These are phyloP conservation scores for Hyphopichia khmerensis DNA, from an alignment of 1,139 yeast genomes.

Conservation along the genomic window DNA sequence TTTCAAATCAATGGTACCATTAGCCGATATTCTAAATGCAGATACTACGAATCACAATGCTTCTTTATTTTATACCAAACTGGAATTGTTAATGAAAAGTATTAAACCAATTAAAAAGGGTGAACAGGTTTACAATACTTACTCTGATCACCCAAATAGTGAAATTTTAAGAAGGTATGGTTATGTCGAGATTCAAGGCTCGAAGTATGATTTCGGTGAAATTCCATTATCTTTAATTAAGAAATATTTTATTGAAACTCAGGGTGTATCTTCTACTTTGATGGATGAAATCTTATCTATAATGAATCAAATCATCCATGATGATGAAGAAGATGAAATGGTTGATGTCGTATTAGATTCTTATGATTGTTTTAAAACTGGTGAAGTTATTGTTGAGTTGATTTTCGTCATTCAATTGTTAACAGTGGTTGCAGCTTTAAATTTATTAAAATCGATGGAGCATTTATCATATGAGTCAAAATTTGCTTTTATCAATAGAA, in stretches of 20 bases:
- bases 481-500: slow-evolving; percentile 40
- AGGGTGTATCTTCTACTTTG: slow-evolving; percentile 16
- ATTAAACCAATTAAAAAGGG: slow-evolving; percentile 60
- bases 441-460: slow-evolving; percentile 29
- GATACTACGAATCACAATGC: slow-evolving; percentile 82
- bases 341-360: slow-evolving; percentile 49
- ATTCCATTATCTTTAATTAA: slow-evolving; percentile 47
- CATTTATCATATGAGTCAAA: slow-evolving; percentile 25
- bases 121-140: slow-evolving; percentile 81
- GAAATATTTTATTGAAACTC: slow-evolving; percentile 25
- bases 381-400: slow-evolving; percentile 59
- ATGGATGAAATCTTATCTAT: slow-evolving; percentile 31
- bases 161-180: slow-evolving; percentile 90
- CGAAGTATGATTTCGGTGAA: slow-evolving; percentile 82
- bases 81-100: slow-evolving; percentile 64
- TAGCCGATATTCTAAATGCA: slow-evolving; percentile 89
- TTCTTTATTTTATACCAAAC: slow-evolving; percentile 49
- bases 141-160: slow-evolving; percentile 87
- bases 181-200: slow-evolving; percentile 75
- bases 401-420: slow-evolving; percentile 53
- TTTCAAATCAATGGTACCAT: slow-evolving; percentile 85
- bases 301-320: slow-evolving; percentile 20
- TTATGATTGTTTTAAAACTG: slow-evolving; percentile 59
- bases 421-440: slow-evolving; percentile 39
- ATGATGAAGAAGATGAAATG: slow-evolving; percentile 42